Evolutionary conservation across 805 yeast species (phyloP).

Genomic region (Candida patagonica): DNA sequence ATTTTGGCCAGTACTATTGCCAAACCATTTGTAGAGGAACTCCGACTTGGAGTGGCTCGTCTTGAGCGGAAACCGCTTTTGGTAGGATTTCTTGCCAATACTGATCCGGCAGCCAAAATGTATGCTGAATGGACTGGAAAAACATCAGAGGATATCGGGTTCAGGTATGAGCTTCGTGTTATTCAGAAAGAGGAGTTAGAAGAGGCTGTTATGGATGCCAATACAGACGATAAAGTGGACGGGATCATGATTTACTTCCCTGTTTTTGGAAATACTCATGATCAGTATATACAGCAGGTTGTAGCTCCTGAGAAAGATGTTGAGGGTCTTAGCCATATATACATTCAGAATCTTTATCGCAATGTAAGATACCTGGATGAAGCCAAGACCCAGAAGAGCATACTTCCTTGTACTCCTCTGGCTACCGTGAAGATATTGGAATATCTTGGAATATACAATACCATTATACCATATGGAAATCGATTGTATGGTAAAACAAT

Average conservation of each 20-base stretch:
- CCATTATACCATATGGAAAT: conserved; percentile 77
- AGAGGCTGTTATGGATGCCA: conserved; percentile 73
- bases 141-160: conserved; percentile 79
- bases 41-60: conserved; percentile 44
- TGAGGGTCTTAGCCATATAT: conserved; percentile 86
- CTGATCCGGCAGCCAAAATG: conserved; percentile 90
- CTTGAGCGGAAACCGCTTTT: conserved; percentile 57
- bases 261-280: conserved; percentile 90
- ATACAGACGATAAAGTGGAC: conserved; percentile 61
- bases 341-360: conserved; percentile 91
- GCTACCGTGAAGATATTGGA: conserved; percentile 92
- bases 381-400: conserved; percentile 61
- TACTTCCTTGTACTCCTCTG: conserved; percentile 92
- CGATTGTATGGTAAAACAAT: conserved; percentile 88
- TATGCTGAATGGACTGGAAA: conserved; percentile 95
- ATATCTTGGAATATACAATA: conserved; percentile 79
- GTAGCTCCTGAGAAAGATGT: conserved; percentile 90
- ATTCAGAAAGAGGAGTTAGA: conserved; percentile 78
- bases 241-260: conserved; percentile 98
- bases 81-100: conserved; percentile 87
- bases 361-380: conserved; percentile 79
- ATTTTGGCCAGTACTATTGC: conserved; percentile 84
- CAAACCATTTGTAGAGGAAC: conserved; percentile 68
- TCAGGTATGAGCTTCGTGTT: conserved; percentile 66
- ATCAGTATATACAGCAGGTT: conserved; percentile 89